Evolutionary conservation across 768 basidiomycete genomes (phyloP).

Genomic region (Leccinum longicurvipes): DNA sequence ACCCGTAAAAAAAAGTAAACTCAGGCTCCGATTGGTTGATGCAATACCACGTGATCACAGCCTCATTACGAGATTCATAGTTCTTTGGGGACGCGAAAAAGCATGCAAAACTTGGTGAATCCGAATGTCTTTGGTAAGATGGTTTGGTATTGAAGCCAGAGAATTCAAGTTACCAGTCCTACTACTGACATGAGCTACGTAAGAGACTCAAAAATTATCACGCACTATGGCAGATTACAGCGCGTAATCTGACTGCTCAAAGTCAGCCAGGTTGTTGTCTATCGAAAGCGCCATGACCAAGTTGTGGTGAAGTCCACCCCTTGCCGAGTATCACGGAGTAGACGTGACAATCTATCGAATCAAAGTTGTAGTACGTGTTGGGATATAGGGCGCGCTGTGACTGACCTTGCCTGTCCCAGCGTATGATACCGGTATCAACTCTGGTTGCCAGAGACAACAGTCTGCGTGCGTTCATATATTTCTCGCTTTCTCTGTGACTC

Average conservation of each 20-base stretch:
- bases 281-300: background rate
- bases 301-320: background rate
- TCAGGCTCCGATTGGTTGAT: constrained; percentile 8
- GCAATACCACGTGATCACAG: constrained; percentile 8
- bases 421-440: background rate
- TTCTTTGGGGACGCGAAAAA: background rate
- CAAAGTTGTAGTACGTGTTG: background rate
- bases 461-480: constrained; percentile 57
- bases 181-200: constrained; percentile 10
- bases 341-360: background rate
- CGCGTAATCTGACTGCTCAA: background rate
- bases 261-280: no score
- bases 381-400: background rate
- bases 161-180: no score
- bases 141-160: background rate
- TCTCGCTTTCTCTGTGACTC: constrained; percentile 63
- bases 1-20: constrained; percentile 17
- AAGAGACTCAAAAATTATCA: background rate
- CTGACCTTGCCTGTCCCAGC: constrained; percentile 2
- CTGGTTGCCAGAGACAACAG: constrained; percentile 19
- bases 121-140: no score
- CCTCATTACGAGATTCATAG: no score
- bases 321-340: background rate
- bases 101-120: background rate
- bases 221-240: constrained; percentile 14